Base-by-base conservation (phyloP, 2,329 filamentous ascomycete genomes). In the Annulohypoxylon truncatum region DNA sequence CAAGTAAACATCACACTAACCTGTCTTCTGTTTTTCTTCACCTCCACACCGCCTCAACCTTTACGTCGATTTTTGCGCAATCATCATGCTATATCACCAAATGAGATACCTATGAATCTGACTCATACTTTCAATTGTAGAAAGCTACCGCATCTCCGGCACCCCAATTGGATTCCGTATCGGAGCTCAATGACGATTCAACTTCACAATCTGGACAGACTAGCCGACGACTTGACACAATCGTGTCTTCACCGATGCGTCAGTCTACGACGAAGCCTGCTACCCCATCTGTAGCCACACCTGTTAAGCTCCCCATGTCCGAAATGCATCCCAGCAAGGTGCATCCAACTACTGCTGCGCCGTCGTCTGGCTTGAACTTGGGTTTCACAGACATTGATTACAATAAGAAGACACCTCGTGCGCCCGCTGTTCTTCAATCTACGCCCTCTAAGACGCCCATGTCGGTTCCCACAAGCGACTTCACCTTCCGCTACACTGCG, bases 271-370 rank as follows among this genome's bases (percentile, higher is more conserved):
- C 44, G 3, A 26, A 73, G 53, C 76, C 81, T 52, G 71, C 77
- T 72, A 90, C 92, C 1, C 93, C 93, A 4, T 84, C 83, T 40
- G 87, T 87, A 38, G 86, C 85, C 12, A 88, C 89, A 3, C 85
- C 89, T 4, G 82, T 91, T 71, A 91, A 92, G 80, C 92, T 93
- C 22, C 83, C 90, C 50, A 85, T 85, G 69, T 88, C 90, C 64
- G 94, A 97, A 77, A 97, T 97, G 94, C 94, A 97, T 77, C 95
- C 95, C 7, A 92, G 92, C 81, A 92, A 92, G 76, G 87, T 89
- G 61, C 93, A 96, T 61, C 85, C 87, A 69, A 94, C 92, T 20
- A 91, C 89, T 67, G 92, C 91, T 57, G 83, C 92, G 46, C 87
- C 91, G 1, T 94, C 96, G 24, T 93, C 94, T 9, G 93, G 91